Evolutionary conservation across 208 protist genomes (phyloP), one percentile per base, ranked within the genome.

Genomic region (Leishmania lainsoni): DNA sequence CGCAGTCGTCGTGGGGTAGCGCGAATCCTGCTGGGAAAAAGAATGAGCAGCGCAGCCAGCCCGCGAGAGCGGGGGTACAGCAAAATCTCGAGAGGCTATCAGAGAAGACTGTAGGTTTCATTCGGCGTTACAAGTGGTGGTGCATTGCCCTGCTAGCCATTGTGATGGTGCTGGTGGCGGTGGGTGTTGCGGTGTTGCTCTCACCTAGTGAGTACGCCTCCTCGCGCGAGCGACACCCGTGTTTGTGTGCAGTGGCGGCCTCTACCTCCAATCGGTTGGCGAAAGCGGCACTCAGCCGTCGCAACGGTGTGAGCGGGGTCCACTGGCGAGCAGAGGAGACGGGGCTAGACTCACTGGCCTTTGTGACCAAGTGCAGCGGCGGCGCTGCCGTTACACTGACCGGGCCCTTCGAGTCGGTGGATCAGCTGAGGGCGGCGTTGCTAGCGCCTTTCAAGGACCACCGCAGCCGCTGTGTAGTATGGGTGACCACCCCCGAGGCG

Each of bases 391-490:
- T 77, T 6, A 17, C 69, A 3, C 63, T 84, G 48, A 14, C 68
- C 42, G 73, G 29, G 3, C 17, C 66, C 14, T 85, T 86, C 22
- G 39, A 49, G 1, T 73, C 78, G 42, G 81, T 82, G 0, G 81
- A 78, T 32, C 70, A 82, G 56, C 81, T 91, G 69, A 77, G 88
- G 1, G 61, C 69, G 59, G 76, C 59, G 32, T 77, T 93, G n/a
- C 39, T 65, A 16, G 22, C 32, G 16, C 75, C 88, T 6, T 85
- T 88, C 75, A 56, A 70, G 48, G 32, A 73, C 8, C 32, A 17
- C 9, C 26, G 59, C 0, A 48, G 26, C 6, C 75, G 73, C 22
- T 94, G 92, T 71, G 76, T 91, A 45, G 82, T 93, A 77, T 96
- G 92, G 92, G 73, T 94, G 9, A 83, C 87, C 8, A 75, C 85